Percentiles rank a stretch among this genome's conserved stretches.
Conservation (phyloP, 2,329 filamentous ascomycete species). For the Monosporascus sp. region DNA sequence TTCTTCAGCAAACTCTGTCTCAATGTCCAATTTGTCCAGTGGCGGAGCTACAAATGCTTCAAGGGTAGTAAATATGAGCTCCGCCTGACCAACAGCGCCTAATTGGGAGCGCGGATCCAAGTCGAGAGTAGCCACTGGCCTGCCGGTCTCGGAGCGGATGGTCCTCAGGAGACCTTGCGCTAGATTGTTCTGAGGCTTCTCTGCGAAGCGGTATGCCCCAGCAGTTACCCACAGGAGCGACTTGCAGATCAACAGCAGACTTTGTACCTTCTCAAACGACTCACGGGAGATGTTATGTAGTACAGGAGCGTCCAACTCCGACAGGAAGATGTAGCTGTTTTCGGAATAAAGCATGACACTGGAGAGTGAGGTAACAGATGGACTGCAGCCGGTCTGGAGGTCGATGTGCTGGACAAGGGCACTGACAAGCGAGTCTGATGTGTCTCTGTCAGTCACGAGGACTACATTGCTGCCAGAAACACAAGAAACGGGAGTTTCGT, state of each 20-base stretch:
- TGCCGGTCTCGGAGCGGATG: slow-evolving; percentile 26
- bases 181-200: slow-evolving; percentile 28
- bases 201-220: slow-evolving; percentile 27
- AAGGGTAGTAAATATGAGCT: slow-evolving; percentile 7
- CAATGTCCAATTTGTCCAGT: slow-evolving; percentile 5
- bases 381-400: no score
- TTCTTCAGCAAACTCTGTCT: slow-evolving; percentile 24
- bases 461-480: no score
- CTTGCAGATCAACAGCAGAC: slow-evolving; percentile 19
- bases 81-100: slow-evolving; percentile 2
- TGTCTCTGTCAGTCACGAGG: no score
- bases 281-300: slow-evolving; percentile 32
- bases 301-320: slow-evolving; percentile 38
- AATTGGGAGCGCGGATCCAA: slow-evolving; percentile 17
- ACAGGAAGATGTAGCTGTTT: slow-evolving; percentile 37
- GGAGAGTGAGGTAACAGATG: no score
- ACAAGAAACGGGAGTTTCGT: no score
- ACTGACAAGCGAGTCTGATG: no score
- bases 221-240: slow-evolving; percentile 33
- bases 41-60: slow-evolving; percentile 14
- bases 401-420: no score
- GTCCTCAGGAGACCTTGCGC: slow-evolving; percentile 27
- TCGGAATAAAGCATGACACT: slow-evolving; percentile 6
- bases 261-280: slow-evolving; percentile 33
- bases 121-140: slow-evolving; percentile 30